These are phyloP conservation scores for Trichoderma brevicompactum DNA, from an alignment of 2,329 filamentous ascomycete species.

Conservation along the genomic window DNA sequence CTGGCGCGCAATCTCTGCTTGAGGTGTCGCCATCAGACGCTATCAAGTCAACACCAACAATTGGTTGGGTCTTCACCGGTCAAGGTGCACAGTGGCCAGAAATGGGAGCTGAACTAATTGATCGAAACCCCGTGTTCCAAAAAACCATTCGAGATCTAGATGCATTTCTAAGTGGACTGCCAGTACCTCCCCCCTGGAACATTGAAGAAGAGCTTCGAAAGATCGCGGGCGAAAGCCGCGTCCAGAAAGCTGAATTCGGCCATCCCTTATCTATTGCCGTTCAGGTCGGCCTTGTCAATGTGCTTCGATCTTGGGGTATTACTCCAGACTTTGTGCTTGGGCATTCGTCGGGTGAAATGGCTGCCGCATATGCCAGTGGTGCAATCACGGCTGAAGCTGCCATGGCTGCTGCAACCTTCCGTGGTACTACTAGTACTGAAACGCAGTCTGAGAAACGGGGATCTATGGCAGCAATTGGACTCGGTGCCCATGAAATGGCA, in stretches of 20 bases:
- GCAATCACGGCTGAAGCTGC: slow-evolving; percentile 43
- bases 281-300: slow-evolving; percentile 49
- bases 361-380: slow-evolving; percentile 49
- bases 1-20: too few relatives aligned
- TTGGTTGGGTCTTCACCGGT: too few relatives aligned
- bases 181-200: slow-evolving; percentile 26
- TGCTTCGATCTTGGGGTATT: slow-evolving; percentile 42
- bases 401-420: slow-evolving; percentile 46
- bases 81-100: too few relatives aligned
- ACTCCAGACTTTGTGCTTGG: slow-evolving; percentile 44
- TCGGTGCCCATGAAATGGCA: slow-evolving; percentile 40
- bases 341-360: slow-evolving; percentile 52
- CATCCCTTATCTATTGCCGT: slow-evolving; percentile 51
- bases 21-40: too few relatives aligned
- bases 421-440: slow-evolving; percentile 37
- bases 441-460: slow-evolving; percentile 29
- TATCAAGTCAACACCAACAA: too few relatives aligned
- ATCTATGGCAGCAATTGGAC: slow-evolving; percentile 48
- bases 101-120: too few relatives aligned
- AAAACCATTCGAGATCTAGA: slow-evolving; percentile 27
- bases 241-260: slow-evolving; percentile 41
- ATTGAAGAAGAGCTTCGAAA: slow-evolving; percentile 34
- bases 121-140: not conserved
- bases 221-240: slow-evolving; percentile 18
- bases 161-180: slow-evolving; percentile 20